Evolutionary conservation across 495 filamentous ascomycete genomes (phyloP), one percentile per base, ranked within the genome.

Genomic region (Talaromyces thailandensis): DNA sequence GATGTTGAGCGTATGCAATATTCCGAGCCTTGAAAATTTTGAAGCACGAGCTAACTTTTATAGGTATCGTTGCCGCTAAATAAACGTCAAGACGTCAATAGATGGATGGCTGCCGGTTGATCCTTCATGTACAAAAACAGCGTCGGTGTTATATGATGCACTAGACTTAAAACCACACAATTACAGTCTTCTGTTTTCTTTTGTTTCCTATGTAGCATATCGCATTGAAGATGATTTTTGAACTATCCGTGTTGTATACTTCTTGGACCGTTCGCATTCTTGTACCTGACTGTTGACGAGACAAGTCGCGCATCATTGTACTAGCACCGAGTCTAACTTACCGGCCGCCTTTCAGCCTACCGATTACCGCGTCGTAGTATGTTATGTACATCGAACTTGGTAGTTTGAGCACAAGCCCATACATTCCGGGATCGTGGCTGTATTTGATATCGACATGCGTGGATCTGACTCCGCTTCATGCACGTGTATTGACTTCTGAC

Each of bases 1-100:
- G 94, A 99, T 78, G 88, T 98, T 73, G 94, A 99, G 85, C 93
- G 94, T 98, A 81, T 80, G 92, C 86, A 1, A 3, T 1, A 11
- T 43, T 9, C 48, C 8, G 9, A 3, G 37, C 12, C 40, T 8
- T 4, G 61, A 8, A 48, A 51, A 48, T 8, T n/a, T n/a, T n/a
- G 4, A 56, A 8, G 26, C 0, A 55, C 16, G 12, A 60, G 60
- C 76, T 81, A 67, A 79, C 61, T 24, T 66, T 57, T 40, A 31
- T 56, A 84, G 81, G 76, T 65, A 81, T 83, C 69, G 77, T 84
- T 73, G 65, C 81, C 51, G 67, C 81, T 65, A 84, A 55, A 55
- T 55, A 55, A 55, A 8, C 24, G 21, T 25, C 18, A 4, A 83
- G 75, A 72, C 79, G 31, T 63, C 74, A 81, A 70, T 81, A 76